These are phyloP conservation scores for Globomyces pollinis-pini DNA, from an alignment of 192 early-diverging fungal species.

Conservation along the genomic window DNA sequence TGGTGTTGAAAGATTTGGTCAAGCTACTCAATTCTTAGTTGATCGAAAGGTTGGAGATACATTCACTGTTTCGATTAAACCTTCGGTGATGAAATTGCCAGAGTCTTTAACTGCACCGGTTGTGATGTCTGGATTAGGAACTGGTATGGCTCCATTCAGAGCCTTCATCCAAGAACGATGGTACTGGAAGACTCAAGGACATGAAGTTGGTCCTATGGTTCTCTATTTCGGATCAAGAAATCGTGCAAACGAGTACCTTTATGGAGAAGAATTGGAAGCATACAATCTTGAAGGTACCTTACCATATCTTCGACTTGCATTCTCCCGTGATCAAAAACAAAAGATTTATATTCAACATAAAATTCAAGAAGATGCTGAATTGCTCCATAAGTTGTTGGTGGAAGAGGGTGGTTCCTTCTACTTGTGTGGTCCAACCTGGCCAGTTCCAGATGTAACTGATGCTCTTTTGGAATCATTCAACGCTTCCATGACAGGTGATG, in stretches of 20 bases:
- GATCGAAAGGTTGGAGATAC: conserved; percentile 56
- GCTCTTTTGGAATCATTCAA: conserved; percentile 76
- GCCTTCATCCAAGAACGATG: conserved; percentile 94
- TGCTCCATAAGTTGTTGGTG: conserved; percentile 69
- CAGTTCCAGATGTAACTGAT: conserved; percentile 86
- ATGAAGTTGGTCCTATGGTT: conserved; percentile 84
- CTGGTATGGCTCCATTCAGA: conserved; percentile 97
- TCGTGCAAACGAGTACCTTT: conserved; percentile 88
- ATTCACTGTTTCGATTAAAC: conserved; percentile 86
- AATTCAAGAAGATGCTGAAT: conserved; percentile 76
- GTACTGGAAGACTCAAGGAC: conserved; percentile 65
- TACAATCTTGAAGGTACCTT: conserved; percentile 84
- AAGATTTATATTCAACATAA: conserved; percentile 97
- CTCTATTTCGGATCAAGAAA: conserved; percentile 95
- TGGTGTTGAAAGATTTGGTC: conserved; percentile 69
- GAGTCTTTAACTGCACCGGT: conserved; percentile 72
- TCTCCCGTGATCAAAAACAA: conserved; percentile 87
- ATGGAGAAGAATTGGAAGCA: conserved; percentile 94
- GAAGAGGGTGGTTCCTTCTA: conserved; percentile 81
- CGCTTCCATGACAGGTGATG: conserved; percentile 48
- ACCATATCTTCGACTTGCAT: conserved; percentile 83
- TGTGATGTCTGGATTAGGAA: conserved; percentile 95
- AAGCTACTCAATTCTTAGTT: conserved; percentile 85
- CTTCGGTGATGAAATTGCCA: conserved; percentile 94
- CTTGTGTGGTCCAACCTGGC: conserved; percentile 97